Evolutionary conservation across 2,329 filamentous ascomycete species (phyloP), one percentile per base, ranked within the genome.

Genomic region (Colletotrichum karsti): DNA sequence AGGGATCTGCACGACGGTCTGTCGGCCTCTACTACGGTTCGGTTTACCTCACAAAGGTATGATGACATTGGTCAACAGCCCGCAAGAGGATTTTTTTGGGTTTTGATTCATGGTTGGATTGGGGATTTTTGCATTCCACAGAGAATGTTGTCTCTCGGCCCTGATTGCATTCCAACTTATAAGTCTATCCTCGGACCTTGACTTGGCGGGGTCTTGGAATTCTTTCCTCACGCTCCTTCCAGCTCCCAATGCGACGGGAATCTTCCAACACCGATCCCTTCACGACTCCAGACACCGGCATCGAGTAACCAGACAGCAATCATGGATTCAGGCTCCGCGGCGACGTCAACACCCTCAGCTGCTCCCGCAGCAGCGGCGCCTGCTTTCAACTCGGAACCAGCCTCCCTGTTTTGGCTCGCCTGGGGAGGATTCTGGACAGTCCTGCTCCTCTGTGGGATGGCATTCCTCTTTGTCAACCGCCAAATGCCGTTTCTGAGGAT

Each of bases 331-430:
- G 53, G 20, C 10, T 51, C 33, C 10, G 65, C 33, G 9, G 20
- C 39, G 18, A 30, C 33, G 22, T 39, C 18, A n/a, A 55, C 41
- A 10, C 15, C 35, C 15, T 30, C 39, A 33, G 20, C 33, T 10
- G 33, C 59, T 13, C 15, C 50, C 33, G 39, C 54, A 22, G n/a
- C 30, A 13, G 24, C 59, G 37, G 59, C 61, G 42, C 53, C 68
- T 39, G 20, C 50, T 12, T 35, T 64, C 65, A 66, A 66, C 26
- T 28, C 82, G 33, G 78, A 82, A 64, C 77, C 71, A 54, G 71
- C 82, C 35, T 81, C 80, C 63, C 75, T 84, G 70, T 84, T 82
- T 71, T 84, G 75, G 73, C 73, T 80, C 66, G 71, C 73, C 65
- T 80, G 81, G 56, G 75, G 76, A 30, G 72, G 74, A 4, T 61